Percentiles rank a stretch among this genome's conserved stretches.
These are phyloP conservation scores for Adiantum capillusveneris DNA, from an alignment of 75 land plant species.

Conservation along the genomic window DNA sequence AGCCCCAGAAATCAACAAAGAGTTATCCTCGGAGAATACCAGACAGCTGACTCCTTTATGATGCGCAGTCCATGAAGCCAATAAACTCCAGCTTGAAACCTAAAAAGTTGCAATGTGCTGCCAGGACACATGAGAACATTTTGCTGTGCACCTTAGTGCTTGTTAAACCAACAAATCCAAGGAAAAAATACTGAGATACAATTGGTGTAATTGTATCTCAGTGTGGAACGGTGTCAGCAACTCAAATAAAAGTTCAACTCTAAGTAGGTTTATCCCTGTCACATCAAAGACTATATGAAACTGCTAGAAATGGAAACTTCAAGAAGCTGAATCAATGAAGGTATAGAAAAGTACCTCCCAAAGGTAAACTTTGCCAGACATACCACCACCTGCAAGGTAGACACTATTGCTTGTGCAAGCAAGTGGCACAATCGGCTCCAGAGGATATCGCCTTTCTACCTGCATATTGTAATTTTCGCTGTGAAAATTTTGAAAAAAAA, in stretches of 20 bases:
- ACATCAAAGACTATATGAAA: no score
- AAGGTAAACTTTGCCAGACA: slow-evolving; percentile 54
- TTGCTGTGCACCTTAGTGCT: neutral
- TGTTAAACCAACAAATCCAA: no score
- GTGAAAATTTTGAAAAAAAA: no score
- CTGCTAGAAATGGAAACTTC: no score
- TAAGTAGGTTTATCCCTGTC: no score
- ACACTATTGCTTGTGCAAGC: slow-evolving; percentile 47
- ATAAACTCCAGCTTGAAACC: slow-evolving; percentile 51
- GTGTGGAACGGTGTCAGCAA: no score
- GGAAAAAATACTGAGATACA: no score
- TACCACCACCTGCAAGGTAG: slow-evolving; percentile 53
- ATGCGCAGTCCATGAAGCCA: slow-evolving; percentile 46
- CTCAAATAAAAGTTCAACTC: no score
- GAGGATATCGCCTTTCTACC: slow-evolving; percentile 32
- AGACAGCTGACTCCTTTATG: slow-evolving; percentile 49
- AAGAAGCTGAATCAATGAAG: no score
- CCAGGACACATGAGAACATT: neutral
- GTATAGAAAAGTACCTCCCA: slow-evolving; percentile 52
- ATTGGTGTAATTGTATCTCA: no score
- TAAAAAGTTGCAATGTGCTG: slow-evolving; percentile 5
- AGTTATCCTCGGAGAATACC: slow-evolving; percentile 56
- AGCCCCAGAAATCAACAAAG: slow-evolving; percentile 55
- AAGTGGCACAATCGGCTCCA: slow-evolving; percentile 55
- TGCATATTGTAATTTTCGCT: no score